Base-by-base conservation (phyloP, 164 flowering plant genomes). In the Berberis vulgaris region DNA sequence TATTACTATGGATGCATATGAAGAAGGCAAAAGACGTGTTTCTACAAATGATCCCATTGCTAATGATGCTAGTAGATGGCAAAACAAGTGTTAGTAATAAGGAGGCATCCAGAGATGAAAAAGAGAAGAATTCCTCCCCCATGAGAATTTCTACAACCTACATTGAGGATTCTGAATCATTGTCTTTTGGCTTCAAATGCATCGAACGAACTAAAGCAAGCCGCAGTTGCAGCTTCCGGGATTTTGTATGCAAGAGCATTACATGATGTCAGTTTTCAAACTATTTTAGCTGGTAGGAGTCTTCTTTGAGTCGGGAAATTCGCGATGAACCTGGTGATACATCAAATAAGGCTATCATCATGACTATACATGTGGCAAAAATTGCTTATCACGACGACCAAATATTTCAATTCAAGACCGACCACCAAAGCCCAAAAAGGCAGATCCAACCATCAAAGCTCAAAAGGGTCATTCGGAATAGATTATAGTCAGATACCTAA, bases 111-210 rank as follows among this genome's bases (percentile, higher is more conserved):
- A 26, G 13, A 2, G 54, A 52, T 2, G 54, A 52, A 4, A 52
- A 52, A 52, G 54, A 26, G 54, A 7, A 52, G 54, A 52, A 52
- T 93, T 69, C 77, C 75, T 5, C 62, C 90, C 54, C 88, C 91
- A 12, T 93, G 98, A 97, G 97, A 93, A 70, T 74, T 93, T 41
- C 56, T 89, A 72, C 93, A 86, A 66, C 98, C 96, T 3, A 61
- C 75, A 12, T 62, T 93, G 79, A 83, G 98, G 69, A 82, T 93
- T 0, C 52, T 93, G 70, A 87, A 94, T 6, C 98, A 93, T 68
- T 93, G 97, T 61, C 63, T 93, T 8, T 45, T 90, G 82, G 89
- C 86, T 13, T 71, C 76, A 0, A 63, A 46, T 1, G 61, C 67
- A 47, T 66, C 84, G 44, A 61, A 70, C 66, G 80, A 77, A 45